phyloP scores from a whole-genome alignment of 352 stramenopile genomes.

The Phytophthora sojae region DNA sequence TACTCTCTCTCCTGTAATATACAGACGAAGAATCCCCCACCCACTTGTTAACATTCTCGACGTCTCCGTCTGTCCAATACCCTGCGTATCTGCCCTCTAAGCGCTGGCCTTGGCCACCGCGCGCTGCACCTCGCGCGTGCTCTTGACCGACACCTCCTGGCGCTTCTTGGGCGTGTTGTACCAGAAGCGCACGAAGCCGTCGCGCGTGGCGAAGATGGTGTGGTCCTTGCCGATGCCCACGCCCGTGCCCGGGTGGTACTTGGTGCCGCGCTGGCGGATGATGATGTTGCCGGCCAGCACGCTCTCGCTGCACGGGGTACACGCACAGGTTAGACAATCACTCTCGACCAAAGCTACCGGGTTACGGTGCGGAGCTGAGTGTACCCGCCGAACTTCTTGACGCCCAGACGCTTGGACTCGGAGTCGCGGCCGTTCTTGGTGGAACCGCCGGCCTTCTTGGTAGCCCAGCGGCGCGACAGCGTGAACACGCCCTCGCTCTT shows the following conservation, averaged over 20 bases:
- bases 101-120: constrained; percentile 29
- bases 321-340: constrained; percentile 2
- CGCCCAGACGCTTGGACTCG: constrained; percentile 95
- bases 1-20: not conserved
- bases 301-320: constrained; percentile 51
- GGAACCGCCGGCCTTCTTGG: constrained; percentile 97
- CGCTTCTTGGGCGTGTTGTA: constrained; percentile 88
- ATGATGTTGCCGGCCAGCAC: constrained; percentile 98
- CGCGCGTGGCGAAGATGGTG: constrained; percentile 91
- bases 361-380: constrained; percentile 2
- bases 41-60: constrained; percentile 16
- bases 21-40: constrained; percentile 11
- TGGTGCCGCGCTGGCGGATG: constrained; percentile 97
- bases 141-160: constrained; percentile 89
- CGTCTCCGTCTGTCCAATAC: not conserved
- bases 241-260: constrained; percentile 94
- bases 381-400: constrained; percentile 97
- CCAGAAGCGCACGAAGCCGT: constrained; percentile 93
- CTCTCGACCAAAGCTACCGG: not conserved
- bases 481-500: constrained; percentile 58
- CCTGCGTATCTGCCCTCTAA: constrained; percentile 21
- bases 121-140: constrained; percentile 67
- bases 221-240: constrained; percentile 96
- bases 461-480: constrained; percentile 81
- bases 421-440: constrained; percentile 99